Conservation (phyloP, 192 early-diverging fungal species). For the Coemansia sp. region DNA sequence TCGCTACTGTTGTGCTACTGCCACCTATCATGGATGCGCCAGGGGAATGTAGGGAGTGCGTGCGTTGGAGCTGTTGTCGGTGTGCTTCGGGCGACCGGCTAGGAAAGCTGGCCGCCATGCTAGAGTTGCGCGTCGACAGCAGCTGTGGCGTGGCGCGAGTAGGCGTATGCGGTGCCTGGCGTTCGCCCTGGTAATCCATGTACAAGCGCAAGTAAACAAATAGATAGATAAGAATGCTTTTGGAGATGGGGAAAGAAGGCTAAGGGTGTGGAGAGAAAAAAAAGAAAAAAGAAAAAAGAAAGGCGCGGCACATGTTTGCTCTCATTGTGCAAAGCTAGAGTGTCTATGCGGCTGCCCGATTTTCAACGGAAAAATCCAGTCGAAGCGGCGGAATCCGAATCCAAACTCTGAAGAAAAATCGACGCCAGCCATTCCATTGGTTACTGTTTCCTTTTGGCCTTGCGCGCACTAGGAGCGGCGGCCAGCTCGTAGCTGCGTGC, state of each 20-base stretch:
- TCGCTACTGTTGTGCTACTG: neutral
- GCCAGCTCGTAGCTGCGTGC: conserved; percentile 23
- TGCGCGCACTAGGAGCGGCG: neutral
- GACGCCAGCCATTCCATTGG: too few relatives aligned
- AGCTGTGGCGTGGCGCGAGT: conserved; percentile 20
- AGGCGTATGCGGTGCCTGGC: conserved; percentile 3
- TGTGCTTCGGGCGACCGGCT: conserved; percentile 30
- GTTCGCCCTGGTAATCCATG: conserved; percentile 1
- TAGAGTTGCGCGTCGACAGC: conserved; percentile 31
- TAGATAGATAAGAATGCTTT: conserved; percentile 2
- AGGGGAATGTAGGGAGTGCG: conserved; percentile 39
- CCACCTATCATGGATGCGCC: neutral
- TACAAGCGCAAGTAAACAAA: neutral
- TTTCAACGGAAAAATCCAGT: conserved; percentile 4
- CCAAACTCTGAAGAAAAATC: too few relatives aligned
- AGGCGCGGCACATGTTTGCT: neutral
- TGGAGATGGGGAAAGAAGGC: neutral
- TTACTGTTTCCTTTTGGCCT: neutral
- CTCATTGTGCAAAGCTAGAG: neutral
- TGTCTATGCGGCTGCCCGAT: neutral
- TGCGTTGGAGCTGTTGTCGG: conserved; percentile 31
- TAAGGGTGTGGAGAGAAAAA: neutral
- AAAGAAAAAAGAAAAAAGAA: conserved; percentile 4
- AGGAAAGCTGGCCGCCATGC: conserved; percentile 23
- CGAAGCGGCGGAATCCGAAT: neutral